These are phyloP conservation scores for Neurospora sp. DNA, from an alignment of 495 filamentous ascomycete species.

Conservation along the genomic window DNA sequence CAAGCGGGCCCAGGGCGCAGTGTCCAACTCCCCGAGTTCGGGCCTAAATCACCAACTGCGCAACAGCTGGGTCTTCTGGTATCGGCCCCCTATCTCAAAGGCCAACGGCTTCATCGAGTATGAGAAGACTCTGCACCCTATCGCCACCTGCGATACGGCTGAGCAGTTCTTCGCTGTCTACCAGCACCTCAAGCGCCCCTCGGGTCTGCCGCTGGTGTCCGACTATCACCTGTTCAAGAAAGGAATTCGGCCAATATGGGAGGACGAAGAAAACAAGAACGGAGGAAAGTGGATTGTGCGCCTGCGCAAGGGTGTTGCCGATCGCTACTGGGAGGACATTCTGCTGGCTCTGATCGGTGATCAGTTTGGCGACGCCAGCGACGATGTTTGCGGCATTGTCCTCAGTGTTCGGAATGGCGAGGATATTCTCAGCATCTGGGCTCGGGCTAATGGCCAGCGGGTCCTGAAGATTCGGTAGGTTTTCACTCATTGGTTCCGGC, in stretches of 20 bases:
- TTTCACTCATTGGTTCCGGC: neutral
- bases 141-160: conserved; percentile 69
- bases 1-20: conserved; percentile 16
- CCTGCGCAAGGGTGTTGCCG: conserved; percentile 90
- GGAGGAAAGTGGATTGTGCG: conserved; percentile 97
- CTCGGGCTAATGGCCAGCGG: conserved; percentile 77
- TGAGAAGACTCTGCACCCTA: conserved; percentile 85
- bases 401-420: conserved; percentile 91
- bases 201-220: conserved; percentile 77
- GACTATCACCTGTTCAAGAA: conserved; percentile 99
- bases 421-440: conserved; percentile 97
- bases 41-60: conserved; percentile 50
- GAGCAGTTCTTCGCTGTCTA: conserved; percentile 95
- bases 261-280: conserved; percentile 91
- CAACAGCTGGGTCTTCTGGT: conserved; percentile 94
- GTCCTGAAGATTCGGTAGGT: conserved; percentile 93
- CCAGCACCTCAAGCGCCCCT: conserved; percentile 81
- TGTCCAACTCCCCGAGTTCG: conserved; percentile 19
- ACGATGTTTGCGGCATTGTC: conserved; percentile 91
- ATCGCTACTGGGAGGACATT: conserved; percentile 97
- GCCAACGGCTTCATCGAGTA: conserved; percentile 84
- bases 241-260: conserved; percentile 94
- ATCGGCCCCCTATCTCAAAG: conserved; percentile 86
- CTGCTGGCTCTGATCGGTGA: conserved; percentile 86
- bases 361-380: conserved; percentile 86